Percentiles rank a stretch among this genome's conserved stretches.
Evolutionary conservation across 495 filamentous ascomycete genomes (phyloP).

Genomic region (Xylaria bambusicola): DNA sequence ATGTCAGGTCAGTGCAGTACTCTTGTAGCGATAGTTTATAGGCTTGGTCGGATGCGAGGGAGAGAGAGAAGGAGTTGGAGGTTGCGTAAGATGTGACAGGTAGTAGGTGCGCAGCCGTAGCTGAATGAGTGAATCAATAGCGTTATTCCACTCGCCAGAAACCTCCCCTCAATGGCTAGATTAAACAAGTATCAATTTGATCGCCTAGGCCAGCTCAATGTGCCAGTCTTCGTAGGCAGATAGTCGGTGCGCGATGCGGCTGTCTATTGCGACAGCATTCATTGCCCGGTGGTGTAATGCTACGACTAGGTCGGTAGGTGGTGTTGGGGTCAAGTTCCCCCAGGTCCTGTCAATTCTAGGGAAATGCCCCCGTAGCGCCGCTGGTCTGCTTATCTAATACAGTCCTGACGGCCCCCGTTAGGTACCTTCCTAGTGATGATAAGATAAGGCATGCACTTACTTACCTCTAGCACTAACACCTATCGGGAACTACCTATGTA

Average conservation of each 20-base stretch:
- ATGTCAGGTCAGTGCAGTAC: neutral
- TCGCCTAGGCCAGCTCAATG: too few relatives aligned
- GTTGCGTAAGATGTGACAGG: slow-evolving; percentile 7
- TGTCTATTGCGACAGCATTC: slow-evolving; percentile 1
- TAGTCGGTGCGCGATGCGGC: slow-evolving; percentile 3
- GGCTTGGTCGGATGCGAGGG: neutral
- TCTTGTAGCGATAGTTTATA: neutral
- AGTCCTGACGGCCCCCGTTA: neutral
- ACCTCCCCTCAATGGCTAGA: neutral
- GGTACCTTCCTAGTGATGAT: too few relatives aligned
- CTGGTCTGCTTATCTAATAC: slow-evolving; percentile 16
- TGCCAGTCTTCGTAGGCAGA: too few relatives aligned
- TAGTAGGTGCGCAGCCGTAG: neutral
- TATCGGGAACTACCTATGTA: neutral
- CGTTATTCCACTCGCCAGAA: too few relatives aligned
- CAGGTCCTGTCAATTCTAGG: slow-evolving; percentile 18
- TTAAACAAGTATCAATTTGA: too few relatives aligned
- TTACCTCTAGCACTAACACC: neutral
- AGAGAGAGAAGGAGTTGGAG: neutral
- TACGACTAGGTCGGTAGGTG: slow-evolving; percentile 13
- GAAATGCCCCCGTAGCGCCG: slow-evolving; percentile 14
- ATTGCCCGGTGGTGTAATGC: slow-evolving; percentile 3
- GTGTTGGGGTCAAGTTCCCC: slow-evolving; percentile 21
- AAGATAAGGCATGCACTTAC: neutral
- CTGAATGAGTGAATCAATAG: slow-evolving; percentile 2